Percentiles rank a stretch among this genome's conserved stretches.
These are phyloP conservation scores for Daedaleopsis sinensis DNA, from an alignment of 768 basidiomycete genomes.

Conservation along the genomic window DNA sequence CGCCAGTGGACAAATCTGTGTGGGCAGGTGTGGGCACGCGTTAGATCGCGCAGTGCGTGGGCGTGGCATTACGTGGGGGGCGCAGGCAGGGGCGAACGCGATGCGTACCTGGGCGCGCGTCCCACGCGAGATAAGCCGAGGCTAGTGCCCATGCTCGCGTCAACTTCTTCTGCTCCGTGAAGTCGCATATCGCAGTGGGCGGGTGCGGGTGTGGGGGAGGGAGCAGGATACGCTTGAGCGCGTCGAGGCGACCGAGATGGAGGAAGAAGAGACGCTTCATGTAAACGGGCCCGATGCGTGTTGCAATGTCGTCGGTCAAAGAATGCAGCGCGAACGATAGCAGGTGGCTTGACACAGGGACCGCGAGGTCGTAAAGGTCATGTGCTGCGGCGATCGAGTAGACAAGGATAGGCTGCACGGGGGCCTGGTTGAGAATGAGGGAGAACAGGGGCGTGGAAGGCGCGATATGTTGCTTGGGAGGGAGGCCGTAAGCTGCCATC, in stretches of 20 bases:
- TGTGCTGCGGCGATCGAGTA: slow-evolving; percentile 71
- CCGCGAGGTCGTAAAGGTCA: slow-evolving; percentile 74
- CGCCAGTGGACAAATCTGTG: slow-evolving; percentile 69
- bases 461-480: slow-evolving; percentile 47
- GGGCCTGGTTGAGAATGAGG: slow-evolving; percentile 67
- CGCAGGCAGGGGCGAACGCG: not conserved
- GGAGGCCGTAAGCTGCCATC: slow-evolving; percentile 63
- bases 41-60: not conserved
- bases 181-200: slow-evolving; percentile 70
- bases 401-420: slow-evolving; percentile 67
- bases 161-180: slow-evolving; percentile 75
- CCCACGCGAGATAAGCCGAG: slow-evolving; percentile 83
- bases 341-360: slow-evolving; percentile 73
- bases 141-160: slow-evolving; percentile 84
- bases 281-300: slow-evolving; percentile 73
- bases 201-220: slow-evolving; percentile 77
- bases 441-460: slow-evolving; percentile 60
- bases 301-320: slow-evolving; percentile 71
- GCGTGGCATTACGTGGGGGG: not conserved
- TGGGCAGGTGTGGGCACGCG: not conserved
- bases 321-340: slow-evolving; percentile 69
- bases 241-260: slow-evolving; percentile 81
- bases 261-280: slow-evolving; percentile 82
- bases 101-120: slow-evolving; percentile 71
- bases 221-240: slow-evolving; percentile 75